phyloP scores from a whole-genome alignment of 2,329 filamentous ascomycete species.

The Aspergillus versicolor region DNA sequence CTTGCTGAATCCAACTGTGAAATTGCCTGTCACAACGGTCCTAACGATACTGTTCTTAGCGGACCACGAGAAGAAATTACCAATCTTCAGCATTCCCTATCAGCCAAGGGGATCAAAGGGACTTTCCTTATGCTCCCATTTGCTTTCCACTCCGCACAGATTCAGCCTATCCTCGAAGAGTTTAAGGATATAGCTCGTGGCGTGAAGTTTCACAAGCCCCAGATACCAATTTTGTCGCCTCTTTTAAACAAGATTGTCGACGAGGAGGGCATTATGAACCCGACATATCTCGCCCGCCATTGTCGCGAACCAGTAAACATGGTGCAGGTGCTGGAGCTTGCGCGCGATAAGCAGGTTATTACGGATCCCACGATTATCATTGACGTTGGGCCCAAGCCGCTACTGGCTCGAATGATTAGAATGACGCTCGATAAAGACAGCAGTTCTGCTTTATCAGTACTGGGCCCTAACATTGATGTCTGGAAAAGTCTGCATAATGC shows the following conservation, averaged over 20 bases:
- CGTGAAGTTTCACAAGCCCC: slow-evolving; percentile 53
- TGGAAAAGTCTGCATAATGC: slow-evolving; percentile 64
- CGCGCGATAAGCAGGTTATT: slow-evolving; percentile 49
- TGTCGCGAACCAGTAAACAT: slow-evolving; percentile 70
- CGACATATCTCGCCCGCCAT: slow-evolving; percentile 64
- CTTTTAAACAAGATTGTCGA: slow-evolving; percentile 58
- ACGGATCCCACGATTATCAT: slow-evolving; percentile 68
- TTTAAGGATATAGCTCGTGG: slow-evolving; percentile 10
- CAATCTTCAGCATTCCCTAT: slow-evolving; percentile 51
- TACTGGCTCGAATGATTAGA: slow-evolving; percentile 68
- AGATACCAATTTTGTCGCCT: slow-evolving; percentile 68
- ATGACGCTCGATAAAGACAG: slow-evolving; percentile 57
- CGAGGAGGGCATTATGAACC: slow-evolving; percentile 56
- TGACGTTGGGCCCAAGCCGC: slow-evolving; percentile 70
- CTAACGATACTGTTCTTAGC: slow-evolving; percentile 70
- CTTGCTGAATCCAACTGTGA: neutral
- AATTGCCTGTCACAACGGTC: slow-evolving; percentile 72
- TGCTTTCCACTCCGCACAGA: slow-evolving; percentile 44
- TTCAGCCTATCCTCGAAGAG: slow-evolving; percentile 16
- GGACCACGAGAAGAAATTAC: slow-evolving; percentile 60
- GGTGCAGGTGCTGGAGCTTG: slow-evolving; percentile 59
- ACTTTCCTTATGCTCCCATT: slow-evolving; percentile 64
- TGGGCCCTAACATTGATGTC: slow-evolving; percentile 48
- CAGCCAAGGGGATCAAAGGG: slow-evolving; percentile 56
- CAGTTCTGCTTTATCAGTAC: slow-evolving; percentile 61